phyloP scores from a whole-genome alignment of 208 protist species.

The Tritrichomonas musculus region DNA sequence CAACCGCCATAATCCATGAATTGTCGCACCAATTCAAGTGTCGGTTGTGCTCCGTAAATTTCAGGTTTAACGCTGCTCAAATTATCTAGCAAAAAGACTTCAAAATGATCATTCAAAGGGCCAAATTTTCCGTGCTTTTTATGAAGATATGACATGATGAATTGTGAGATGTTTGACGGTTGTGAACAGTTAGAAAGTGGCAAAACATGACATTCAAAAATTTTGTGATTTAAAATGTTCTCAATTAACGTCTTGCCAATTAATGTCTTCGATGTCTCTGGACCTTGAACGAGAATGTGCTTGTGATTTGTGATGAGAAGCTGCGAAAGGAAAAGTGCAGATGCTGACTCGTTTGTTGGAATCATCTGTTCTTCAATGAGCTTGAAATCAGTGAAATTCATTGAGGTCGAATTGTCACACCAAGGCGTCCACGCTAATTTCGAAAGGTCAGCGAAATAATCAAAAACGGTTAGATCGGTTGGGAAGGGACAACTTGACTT shows the following conservation, averaged over 20 bases:
- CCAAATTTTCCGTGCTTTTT: neutral
- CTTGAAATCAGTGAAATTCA: neutral
- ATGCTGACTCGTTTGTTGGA: neutral
- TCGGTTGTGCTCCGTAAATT: constrained; percentile 84
- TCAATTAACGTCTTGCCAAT: neutral
- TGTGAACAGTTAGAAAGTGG: constrained; percentile 81
- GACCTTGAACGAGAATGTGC: neutral
- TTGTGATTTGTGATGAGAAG: neutral
- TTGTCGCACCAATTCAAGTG: constrained; percentile 93
- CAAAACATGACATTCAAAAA: constrained; percentile 65
- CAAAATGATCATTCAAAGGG: neutral
- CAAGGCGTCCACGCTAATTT: constrained; percentile 37
- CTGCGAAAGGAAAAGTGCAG: neutral
- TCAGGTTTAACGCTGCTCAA: constrained; percentile 90
- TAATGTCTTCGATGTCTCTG: constrained; percentile 25
- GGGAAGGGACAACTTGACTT: constrained; percentile 59
- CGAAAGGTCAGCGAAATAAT: constrained; percentile 36
- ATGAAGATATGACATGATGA: neutral
- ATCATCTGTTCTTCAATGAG: neutral
- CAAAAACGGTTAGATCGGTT: constrained; percentile 34
- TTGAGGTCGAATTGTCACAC: neutral
- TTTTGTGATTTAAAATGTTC: neutral
- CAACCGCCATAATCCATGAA: constrained; percentile 86
- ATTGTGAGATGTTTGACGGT: neutral
- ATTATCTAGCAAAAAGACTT: constrained; percentile 91